A percentile compares a stretch with the other conserved stretches of the same genome.
Conservation (phyloP, 1,284 basidiomycete genomes). For the Austropuccinia psidii region DNA sequence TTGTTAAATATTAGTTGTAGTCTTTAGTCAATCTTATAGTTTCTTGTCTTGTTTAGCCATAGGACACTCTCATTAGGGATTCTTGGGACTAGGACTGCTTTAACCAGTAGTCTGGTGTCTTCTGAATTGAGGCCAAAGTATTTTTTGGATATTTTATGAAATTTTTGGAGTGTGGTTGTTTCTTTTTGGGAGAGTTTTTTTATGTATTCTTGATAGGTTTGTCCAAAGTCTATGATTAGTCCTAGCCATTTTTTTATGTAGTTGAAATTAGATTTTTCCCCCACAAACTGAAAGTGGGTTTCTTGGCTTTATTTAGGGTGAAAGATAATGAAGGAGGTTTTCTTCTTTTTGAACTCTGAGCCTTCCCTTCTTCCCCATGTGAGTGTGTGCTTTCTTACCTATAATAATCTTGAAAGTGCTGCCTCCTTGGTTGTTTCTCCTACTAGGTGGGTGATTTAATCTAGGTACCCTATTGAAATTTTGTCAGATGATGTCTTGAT, state of each 20-base stretch:
- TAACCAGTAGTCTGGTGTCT: neutral
- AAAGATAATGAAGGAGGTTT: neutral
- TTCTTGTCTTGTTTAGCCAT: too few relatives aligned
- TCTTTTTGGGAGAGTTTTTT: neutral
- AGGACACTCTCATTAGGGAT: constrained; percentile 5
- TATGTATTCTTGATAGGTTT: neutral
- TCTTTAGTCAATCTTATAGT: neutral
- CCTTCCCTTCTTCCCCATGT: neutral
- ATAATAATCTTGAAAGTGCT: neutral
- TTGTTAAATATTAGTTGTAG: neutral
- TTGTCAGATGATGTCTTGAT: neutral
- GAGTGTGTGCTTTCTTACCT: neutral
- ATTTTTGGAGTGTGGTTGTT: neutral
- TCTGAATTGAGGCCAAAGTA: neutral
- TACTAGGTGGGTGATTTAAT: neutral
- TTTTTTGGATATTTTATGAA: neutral
- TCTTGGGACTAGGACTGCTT: neutral
- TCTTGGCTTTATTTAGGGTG: neutral
- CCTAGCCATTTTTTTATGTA: neutral
- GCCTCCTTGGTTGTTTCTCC: neutral
- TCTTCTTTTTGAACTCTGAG: neutral
- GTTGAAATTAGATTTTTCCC: neutral
- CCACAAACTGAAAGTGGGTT: neutral
- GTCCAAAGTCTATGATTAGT: neutral
- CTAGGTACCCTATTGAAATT: constrained; percentile 17